phyloP scores from a whole-genome alignment of 768 basidiomycete genomes.

The Tremella fuciformis region DNA sequence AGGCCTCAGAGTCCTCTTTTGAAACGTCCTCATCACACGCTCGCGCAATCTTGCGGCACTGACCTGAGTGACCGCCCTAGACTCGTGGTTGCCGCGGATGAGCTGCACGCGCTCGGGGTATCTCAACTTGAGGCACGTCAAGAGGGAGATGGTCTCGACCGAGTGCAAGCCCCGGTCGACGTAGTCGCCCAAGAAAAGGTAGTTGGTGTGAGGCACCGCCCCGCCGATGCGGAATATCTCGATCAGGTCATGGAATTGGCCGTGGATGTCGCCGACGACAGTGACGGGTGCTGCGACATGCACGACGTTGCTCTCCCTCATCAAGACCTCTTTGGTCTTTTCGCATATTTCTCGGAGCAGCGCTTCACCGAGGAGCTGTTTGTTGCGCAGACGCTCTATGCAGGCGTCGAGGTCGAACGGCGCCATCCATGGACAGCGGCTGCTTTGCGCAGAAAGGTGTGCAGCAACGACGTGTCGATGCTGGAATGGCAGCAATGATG shows the following conservation, averaged over 20 bases:
- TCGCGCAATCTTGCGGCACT: slow-evolving; percentile 48
- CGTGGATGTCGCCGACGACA: slow-evolving; percentile 98
- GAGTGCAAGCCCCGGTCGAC: slow-evolving; percentile 97
- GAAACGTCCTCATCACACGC: slow-evolving; percentile 38
- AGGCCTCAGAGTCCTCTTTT: slow-evolving; percentile 48
- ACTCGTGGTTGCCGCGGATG: slow-evolving; percentile 97
- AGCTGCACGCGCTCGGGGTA: slow-evolving; percentile 96
- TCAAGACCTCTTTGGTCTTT: slow-evolving; percentile 97
- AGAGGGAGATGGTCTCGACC: slow-evolving; percentile 94
- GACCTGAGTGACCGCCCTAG: slow-evolving; percentile 94
- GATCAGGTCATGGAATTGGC: slow-evolving; percentile 98
- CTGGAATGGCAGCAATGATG: not conserved
- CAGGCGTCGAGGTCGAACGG: slow-evolving; percentile 93
- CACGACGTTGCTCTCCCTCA: slow-evolving; percentile 98
- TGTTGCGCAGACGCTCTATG: slow-evolving; percentile 81
- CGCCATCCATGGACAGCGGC: slow-evolving; percentile 32
- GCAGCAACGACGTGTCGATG: not conserved
- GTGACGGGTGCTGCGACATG: slow-evolving; percentile 96
- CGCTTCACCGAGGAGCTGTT: slow-evolving; percentile 92
- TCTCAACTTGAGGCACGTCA: slow-evolving; percentile 93
- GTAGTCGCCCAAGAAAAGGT: slow-evolving; percentile 97
- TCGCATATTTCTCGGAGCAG: slow-evolving; percentile 97
- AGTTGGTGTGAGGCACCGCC: slow-evolving; percentile 93
- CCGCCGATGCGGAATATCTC: slow-evolving; percentile 99
- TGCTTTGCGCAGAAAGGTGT: too few species aligned